Conservation (phyloP, 2,329 filamentous ascomycete genomes). For the Cercospora nicotianae region DNA sequence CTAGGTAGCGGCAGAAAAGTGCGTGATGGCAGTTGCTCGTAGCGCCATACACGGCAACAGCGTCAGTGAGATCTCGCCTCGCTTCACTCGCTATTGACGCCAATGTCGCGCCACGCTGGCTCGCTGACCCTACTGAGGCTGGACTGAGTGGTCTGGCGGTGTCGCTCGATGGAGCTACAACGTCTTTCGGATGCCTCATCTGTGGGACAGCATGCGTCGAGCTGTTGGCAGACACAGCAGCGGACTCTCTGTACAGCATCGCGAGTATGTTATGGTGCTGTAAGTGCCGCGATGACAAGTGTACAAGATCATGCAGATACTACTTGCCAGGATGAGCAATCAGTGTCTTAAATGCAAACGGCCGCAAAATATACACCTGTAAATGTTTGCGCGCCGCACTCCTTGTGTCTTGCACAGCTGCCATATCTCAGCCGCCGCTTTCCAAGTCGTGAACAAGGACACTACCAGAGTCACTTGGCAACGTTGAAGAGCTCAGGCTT, state of each 20-base stretch:
- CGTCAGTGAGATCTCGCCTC: not conserved
- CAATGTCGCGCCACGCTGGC: not conserved
- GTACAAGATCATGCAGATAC: not conserved
- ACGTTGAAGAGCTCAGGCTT: conserved; percentile 25
- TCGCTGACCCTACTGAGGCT: not conserved
- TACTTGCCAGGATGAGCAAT: not conserved
- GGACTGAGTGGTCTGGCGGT: not conserved
- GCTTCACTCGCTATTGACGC: not conserved
- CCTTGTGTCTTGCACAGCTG: not conserved
- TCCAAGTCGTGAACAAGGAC: conserved; percentile 28
- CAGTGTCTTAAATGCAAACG: not conserved
- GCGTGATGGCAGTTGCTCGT: not conserved
- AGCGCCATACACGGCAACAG: not conserved
- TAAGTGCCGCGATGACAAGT: not conserved
- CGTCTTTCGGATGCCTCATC: not conserved
- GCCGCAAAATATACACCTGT: not conserved
- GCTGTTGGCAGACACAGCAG: not conserved
- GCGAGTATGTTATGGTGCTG: not conserved
- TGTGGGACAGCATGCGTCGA: not conserved
- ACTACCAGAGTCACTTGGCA: conserved; percentile 34
- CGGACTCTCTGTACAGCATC: not conserved
- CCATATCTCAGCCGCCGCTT: conserved; percentile 7
- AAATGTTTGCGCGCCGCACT: not conserved
- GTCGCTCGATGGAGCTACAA: not conserved
- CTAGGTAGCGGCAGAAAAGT: conserved; percentile 2